Base-by-base conservation (phyloP, 106 monocot genomes). In the Apostasia ramifera region DNA sequence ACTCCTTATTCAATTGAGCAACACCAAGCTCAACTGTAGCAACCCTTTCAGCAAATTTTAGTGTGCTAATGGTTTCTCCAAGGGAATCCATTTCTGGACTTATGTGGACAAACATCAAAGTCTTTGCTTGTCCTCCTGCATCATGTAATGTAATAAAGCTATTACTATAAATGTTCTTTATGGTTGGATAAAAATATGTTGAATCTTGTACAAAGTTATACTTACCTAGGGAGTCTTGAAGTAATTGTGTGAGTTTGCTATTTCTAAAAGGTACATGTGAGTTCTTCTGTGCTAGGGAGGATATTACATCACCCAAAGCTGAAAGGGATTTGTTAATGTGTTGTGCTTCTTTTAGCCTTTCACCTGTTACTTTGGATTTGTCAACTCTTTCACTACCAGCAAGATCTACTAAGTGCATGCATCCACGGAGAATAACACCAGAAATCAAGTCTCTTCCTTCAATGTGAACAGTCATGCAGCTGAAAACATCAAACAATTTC, bases 191-290 rank as follows among this genome's bases (percentile, higher is more conserved):
- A 11, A 5, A 5, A 0, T 7, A 11, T 11, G 53, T 11, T 53
- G 5, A 7, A 11, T 53, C 2, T 5, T 65, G 10, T 12, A 61
- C 57, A 12, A 73, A 61, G 8, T 12, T n/a, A 55, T 52, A 44
- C 47, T 71, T 80, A 88, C 91, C 91, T 67, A 91, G 87, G 55
- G 91, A 91, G 57, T 91, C 91, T 68, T 91, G 91, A 10, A 91
- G 85, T 40, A 91, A 72, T 40, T 91, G 91, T 49, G 91, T 91
- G 47, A 91, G 85, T 78, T 91, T 91, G 66, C 91, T 91, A 47
- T 91, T 91, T 54, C 91, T 81, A 63, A 87, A 91, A 59, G 91
- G 91, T n/a, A 91, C 84, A 76, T 91, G 91, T n/a, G 78, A 73
- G 59, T 78, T 88, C 80, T 85, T 91, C 65, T 84, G 87, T 3